Evolutionary conservation across 2,329 filamentous ascomycete genomes (phyloP), one percentile per base, ranked within the genome.

Genomic region (Magnaporthiopsis poae): DNA sequence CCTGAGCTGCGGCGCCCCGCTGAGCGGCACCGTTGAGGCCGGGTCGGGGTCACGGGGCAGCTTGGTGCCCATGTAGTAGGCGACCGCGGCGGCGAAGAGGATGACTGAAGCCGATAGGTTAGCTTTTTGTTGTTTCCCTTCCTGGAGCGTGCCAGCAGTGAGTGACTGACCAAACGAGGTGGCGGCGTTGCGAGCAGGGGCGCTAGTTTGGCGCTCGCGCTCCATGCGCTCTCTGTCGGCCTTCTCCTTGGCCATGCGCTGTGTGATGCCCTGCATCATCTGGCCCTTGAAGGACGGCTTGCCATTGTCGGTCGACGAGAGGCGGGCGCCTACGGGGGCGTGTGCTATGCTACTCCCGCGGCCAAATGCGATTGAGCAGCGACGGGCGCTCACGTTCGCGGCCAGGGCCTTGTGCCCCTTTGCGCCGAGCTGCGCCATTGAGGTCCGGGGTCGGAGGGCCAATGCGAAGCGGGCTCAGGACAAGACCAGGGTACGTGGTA

Each of bases 41-140:
- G 82, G 77, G 46, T 83, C 81, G 31, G 79, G 74, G 25, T 82
- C 80, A 64, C 78, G 81, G 39, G 82, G 82, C 71, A 80, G 81
- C 71, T 82, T 80, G 27, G 81, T 83, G 68, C 88, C 88, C 60
- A 88, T 75, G 74, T 81, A 87, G 75, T 87, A 90, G 68, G 83
- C 81, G 67, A 80, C 76, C 46, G 78, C 77, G 62, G 83, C 78
- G 62, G 83, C 80, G 65, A 80, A 80, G 63, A 86, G 73, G 68
- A 87, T 77, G 71, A 84, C 84, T 86, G 69, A 15, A 15, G 59
- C 15, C 9, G 18, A 3, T 18, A 18, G 60, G 64, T 65, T 36
- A 64, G 63, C 62, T 1, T 5, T 3, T n/a, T 21, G 18, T 13
- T 36, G 2, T 36, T 36, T 12, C 9, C 12, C 3, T 36, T 12